Evolutionary conservation across 768 basidiomycete genomes (phyloP), one percentile per base, ranked within the genome.

Genomic region (Sarcodon sp.): DNA sequence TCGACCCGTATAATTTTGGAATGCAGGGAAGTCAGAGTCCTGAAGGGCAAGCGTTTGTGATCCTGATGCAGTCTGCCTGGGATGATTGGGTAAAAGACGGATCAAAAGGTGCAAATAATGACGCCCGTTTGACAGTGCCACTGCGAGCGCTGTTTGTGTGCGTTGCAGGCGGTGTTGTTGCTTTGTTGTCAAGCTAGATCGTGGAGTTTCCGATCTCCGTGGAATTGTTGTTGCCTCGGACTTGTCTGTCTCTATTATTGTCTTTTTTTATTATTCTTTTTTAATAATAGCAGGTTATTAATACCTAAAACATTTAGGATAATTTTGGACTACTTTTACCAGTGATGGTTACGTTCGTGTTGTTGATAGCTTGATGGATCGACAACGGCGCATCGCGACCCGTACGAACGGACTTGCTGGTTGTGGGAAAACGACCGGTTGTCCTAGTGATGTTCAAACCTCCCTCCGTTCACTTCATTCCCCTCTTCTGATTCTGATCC

Each of bases 21-120:
- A 9, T 52, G 1, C 49, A 73, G 50, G 81, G 83, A 0, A 50
- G 61, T 0, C 16, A 75, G 15, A 85, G 83, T 50, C 75, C 89
- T 1, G 90, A 93, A 61, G 80, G 71, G 0, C 72, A 92, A 64
- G 85, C 83, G 6, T 93, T 93, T 61, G 76, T 85, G 9, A 60
- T 92, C 5, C 70, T 80, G 57, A 69, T 91, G 64, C 70, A 88
- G 50, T 74, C 85, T 0, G 83, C 84, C 4, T 86, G 79, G 70
- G 66, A 71, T 39, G 88, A 89, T 53, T 90, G 87, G 86, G 69
- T 73, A 1, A 66, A 63, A 0, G 70, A 59, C 31, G 82, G 83
- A 0, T 64, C 72, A 3, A 63, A 67, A 27, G 80, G 80, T 6
- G 65, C 61, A n/a, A 79, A 72, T 55, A 62, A 51, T 15, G 69